Base-by-base conservation (phyloP, 805 yeast species). In the Yamadazyma kitorensis region DNA sequence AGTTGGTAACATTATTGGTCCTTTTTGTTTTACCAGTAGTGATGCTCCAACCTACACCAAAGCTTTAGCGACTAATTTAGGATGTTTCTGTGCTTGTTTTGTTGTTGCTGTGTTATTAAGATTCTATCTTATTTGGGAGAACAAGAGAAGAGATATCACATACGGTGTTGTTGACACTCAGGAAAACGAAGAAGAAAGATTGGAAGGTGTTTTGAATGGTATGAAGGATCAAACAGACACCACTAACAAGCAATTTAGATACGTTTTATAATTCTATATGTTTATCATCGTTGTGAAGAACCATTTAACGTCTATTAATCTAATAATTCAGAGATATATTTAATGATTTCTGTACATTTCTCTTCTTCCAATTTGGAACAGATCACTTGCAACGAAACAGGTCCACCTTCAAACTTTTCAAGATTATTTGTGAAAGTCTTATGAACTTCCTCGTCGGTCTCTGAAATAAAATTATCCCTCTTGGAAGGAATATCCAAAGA, bases 141-240 rank as follows among this genome's bases (percentile, higher is more conserved):
- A 36, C 25, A 38, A 34, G 31, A 34, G 35, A 34, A 38, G 42
- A 38, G 38, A 38, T 27, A 27, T 13, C 6, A 38, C 26, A 14
- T 38, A 29, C 17, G 41, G 41, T 3, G 15, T 7, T 13, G 27
- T 37, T 7, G 21, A 20, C 2, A 16, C 13, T n/a, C n/a, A n/a
- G n/a, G 33, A 29, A 10, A 20, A 24, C 14, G 58, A 51, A 29
- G 53, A 50, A 4, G 46, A 46, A 15, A 44, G 41, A 31, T 34
- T 53, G 17, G 49, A 51, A 40, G 62, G 60, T 32, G 51, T 57
- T 27, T 29, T 55, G 25, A 45, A 54, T 20, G 62, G 60, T 39
- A 41, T 57, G 54, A 54, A 50, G 35, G 61, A 57, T 41, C 43
- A 37, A 26, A 57, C 61, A 11, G 61, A 55, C 40, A 28, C 35